phyloP scores from a whole-genome alignment of 148 eudicot genomes.

The Rhododendron ovatum region DNA sequence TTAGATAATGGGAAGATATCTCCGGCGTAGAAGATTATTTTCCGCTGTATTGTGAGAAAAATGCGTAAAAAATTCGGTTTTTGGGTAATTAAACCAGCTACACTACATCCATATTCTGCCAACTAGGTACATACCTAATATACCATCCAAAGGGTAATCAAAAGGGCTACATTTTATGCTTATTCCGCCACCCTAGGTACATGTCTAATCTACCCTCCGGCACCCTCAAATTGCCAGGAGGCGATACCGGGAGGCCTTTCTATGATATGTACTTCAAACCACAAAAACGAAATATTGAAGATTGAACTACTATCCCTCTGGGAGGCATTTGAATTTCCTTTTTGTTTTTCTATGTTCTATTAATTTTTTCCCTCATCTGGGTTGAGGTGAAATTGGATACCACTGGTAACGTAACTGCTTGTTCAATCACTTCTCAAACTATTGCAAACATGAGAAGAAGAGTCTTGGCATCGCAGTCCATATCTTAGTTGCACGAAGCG shows the following conservation, averaged over 20 bases:
- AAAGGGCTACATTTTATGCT: not conserved
- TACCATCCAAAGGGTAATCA: not conserved
- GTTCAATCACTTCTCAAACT: too few relatives aligned
- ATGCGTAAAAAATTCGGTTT: not conserved
- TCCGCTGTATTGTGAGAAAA: not conserved
- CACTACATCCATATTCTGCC: not conserved
- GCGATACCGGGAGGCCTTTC: not conserved
- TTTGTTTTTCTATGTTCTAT: not conserved
- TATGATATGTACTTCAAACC: not conserved
- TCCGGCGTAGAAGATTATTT: not conserved
- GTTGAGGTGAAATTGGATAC: not conserved
- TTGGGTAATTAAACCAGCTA: not conserved
- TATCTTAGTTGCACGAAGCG: not conserved
- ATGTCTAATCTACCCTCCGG: not conserved
- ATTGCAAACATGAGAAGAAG: not conserved
- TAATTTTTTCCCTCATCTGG: not conserved
- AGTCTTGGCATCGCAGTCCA: not conserved
- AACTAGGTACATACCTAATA: not conserved
- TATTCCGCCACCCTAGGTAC: not conserved
- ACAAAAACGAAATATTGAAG: not conserved
- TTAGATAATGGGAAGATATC: not conserved
- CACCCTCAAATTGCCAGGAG: not conserved
- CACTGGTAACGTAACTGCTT: not conserved
- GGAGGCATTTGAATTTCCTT: not conserved
- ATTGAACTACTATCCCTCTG: not conserved